Evolutionary conservation across 2,329 filamentous ascomycete species (phyloP), one percentile per base, ranked within the genome.

Genomic region (Apiospora marii): DNA sequence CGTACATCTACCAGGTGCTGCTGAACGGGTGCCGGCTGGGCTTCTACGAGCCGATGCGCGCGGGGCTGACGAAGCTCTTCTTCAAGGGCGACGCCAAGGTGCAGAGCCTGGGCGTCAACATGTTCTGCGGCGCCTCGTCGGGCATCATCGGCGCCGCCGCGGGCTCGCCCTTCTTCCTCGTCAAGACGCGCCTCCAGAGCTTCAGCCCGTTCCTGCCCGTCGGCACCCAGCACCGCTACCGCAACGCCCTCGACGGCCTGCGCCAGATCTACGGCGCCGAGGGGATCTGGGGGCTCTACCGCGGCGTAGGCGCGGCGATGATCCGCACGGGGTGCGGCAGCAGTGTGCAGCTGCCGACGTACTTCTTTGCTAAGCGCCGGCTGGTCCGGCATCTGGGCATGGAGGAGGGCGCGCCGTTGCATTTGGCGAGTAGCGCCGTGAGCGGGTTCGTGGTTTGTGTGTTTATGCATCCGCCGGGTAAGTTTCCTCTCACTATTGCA

Each of bases 371-470:
- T 16, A 99, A 99, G 87, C 88, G 96, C 74, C 87, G 93, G 77
- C 85, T 99, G 77, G 89, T 94, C 73, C 92, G 89, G 79, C 95
- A 98, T 80, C 84, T 96, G 71, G 94, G 92, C 67, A 95, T 98
- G 92, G 87, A 96, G 79, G 96, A 99, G 80, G 96, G 96, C 1
- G 93, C 94, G 49, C 92, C 93, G 64, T 85, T 99, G 79, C 96
- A 99, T 82, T 86, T 99, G 76, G 89, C 94, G 49, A 97, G 94
- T 82, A 98, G 95, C 78, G 92, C 96, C 5, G 92, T 91, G 49
- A 98, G 94, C 79, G 96, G 96, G 0, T 98, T 99, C 79, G 96
- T 98, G 16, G 96, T 99, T 24, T 99, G 96, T 85, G 94, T 94
- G 78, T 92, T 98, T 75, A 99, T 99, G 96, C 96, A 99, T 80